Evolutionary conservation across 1,284 basidiomycete genomes (phyloP).

Genomic region (Ceratobasidium theobromae): DNA sequence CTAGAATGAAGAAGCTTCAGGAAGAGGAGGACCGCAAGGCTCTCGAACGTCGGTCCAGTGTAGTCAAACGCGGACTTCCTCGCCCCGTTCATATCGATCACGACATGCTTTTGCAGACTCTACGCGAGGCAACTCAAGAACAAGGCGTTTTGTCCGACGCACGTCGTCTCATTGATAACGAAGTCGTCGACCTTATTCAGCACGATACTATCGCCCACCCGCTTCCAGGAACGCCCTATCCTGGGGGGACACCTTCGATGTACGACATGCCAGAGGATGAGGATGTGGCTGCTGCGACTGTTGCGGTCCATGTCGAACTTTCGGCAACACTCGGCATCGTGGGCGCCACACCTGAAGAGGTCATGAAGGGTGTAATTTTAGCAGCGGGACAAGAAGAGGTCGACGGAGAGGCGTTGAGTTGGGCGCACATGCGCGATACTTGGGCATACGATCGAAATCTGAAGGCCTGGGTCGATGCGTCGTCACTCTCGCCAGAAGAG

Average conservation of each 20-base stretch:
- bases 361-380: slow-evolving; percentile 70
- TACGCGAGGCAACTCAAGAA: slow-evolving; percentile 49
- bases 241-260: slow-evolving; percentile 70
- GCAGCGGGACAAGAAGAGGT: slow-evolving; percentile 61
- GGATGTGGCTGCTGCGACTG: slow-evolving; percentile 70
- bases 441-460: slow-evolving; percentile 64
- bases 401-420: slow-evolving; percentile 57
- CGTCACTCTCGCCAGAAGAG: slow-evolving; percentile 56
- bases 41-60: slow-evolving; percentile 77
- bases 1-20: slow-evolving; percentile 62
- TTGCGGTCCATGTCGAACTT: slow-evolving; percentile 77
- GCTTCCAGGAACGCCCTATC: slow-evolving; percentile 81
- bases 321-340: slow-evolving; percentile 81
- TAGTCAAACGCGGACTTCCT: slow-evolving; percentile 82
- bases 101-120: slow-evolving; percentile 58
- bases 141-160: slow-evolving; percentile 53
- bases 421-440: slow-evolving; percentile 62
- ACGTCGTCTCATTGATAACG: slow-evolving; percentile 70
- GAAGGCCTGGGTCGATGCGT: slow-evolving; percentile 68
- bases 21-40: slow-evolving; percentile 79
- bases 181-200: slow-evolving; percentile 77
- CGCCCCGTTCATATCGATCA: slow-evolving; percentile 84
- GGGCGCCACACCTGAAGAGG: slow-evolving; percentile 73
- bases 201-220: slow-evolving; percentile 91
- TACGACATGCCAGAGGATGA: slow-evolving; percentile 82